These are phyloP conservation scores for Dicorynia guianensis DNA, from an alignment of 306 rosid species.

Conservation along the genomic window DNA sequence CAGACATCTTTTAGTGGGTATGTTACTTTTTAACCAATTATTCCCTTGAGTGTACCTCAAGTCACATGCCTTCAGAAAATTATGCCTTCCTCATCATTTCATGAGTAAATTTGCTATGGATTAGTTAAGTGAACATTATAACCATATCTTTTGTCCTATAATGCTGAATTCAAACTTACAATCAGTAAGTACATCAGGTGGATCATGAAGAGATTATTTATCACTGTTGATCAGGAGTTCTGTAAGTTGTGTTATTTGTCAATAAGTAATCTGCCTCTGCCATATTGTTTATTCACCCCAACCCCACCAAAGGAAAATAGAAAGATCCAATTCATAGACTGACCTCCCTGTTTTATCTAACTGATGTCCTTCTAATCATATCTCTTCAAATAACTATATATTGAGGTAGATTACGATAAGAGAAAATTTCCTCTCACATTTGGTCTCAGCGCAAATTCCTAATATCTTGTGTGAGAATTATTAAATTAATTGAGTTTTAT, in stretches of 20 bases:
- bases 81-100: constrained; percentile 58
- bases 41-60: constrained; percentile 66
- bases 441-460: no score
- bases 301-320: no score
- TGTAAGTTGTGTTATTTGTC: constrained; percentile 7
- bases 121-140: constrained; percentile 30
- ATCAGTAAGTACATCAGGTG: background rate
- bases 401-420: constrained; percentile 33
- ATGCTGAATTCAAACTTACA: constrained; percentile 23
- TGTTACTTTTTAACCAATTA: constrained; percentile 74
- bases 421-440: no score
- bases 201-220: constrained; percentile 20
- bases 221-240: constrained; percentile 32
- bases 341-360: constrained; percentile 1
- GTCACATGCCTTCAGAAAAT: constrained; percentile 62
- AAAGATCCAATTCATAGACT: no score
- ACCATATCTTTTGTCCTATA: constrained; percentile 27
- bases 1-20: constrained; percentile 59
- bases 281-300: background rate
- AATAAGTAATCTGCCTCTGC: constrained; percentile 23
- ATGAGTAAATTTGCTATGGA: constrained; percentile 15
- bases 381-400: background rate
- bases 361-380: background rate
- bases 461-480: no score
- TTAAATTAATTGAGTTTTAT: no score